Percentiles rank a stretch among this genome's conserved stretches.
These are phyloP conservation scores for Delonix regia DNA, from an alignment of 306 rosid genomes.

Conservation along the genomic window DNA sequence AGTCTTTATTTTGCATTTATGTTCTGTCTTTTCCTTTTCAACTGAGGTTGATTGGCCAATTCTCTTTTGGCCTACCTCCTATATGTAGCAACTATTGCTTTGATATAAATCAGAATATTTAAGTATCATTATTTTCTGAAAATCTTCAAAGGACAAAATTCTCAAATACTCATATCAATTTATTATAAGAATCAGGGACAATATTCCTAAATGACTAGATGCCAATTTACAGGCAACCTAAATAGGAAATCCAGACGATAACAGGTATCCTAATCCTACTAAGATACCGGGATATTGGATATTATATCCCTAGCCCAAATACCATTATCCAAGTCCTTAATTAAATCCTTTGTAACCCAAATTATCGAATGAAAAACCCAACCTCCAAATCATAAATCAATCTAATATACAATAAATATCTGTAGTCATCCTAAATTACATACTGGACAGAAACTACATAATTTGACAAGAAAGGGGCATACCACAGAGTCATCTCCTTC, in stretches of 20 bases:
- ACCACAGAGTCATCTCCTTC: constrained; percentile 77
- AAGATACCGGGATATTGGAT: neutral
- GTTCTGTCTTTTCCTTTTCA: too few relatives aligned
- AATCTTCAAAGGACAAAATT: too few relatives aligned
- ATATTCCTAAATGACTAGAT: neutral
- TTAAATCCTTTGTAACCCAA: neutral
- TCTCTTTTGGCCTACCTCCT: too few relatives aligned
- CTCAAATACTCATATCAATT: neutral
- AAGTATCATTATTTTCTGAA: too few relatives aligned
- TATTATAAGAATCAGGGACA: neutral
- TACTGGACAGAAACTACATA: neutral
- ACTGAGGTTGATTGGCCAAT: too few relatives aligned
- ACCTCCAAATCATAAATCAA: neutral
- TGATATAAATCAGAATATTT: too few relatives aligned
- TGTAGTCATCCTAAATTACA: neutral
- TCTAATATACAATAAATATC: neutral
- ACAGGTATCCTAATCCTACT: neutral
- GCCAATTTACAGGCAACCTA: neutral
- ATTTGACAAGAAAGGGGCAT: constrained; percentile 34
- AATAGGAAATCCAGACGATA: neutral
- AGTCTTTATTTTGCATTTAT: too few relatives aligned
- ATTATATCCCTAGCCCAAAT: neutral
- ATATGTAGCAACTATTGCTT: too few relatives aligned
- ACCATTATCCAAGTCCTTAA: neutral
- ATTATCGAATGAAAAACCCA: neutral